Base-by-base conservation (phyloP, 225 moss, liverwort and hornwort genomes). In the Climacium dendroides region DNA sequence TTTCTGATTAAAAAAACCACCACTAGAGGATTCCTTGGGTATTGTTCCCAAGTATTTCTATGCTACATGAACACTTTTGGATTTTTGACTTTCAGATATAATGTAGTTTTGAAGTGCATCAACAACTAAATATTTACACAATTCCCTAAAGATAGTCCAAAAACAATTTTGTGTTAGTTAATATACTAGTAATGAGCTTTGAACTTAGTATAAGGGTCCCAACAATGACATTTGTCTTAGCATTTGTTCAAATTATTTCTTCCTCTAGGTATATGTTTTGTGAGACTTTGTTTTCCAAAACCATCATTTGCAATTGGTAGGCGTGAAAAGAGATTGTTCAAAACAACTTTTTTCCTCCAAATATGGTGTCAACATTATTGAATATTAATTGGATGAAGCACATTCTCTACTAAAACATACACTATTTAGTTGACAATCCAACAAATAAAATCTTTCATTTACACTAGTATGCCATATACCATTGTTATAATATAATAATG, bases 81-180 rank as follows among this genome's bases (percentile, higher is more conserved):
- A 66, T 66, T 37, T 67, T 37, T 67, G 23, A 12, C 22, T 20
- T 66, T 66, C 0, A 0, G 0, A 20, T n/a, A 66, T 20, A n/a
- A 11, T 20, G 11, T 6, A n/a, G 6, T n/a, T 35, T 20, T 20
- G 11, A 11, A 20, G 4, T 16, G 3, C 28, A 43, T 45, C 11
- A 70, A 15, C 1, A n/a, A n/a, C n/a, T n/a, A 16, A 1, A 45
- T 3, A 29, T 72, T 28, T 6, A 29, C 0, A 3, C 0, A 1
- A 17, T 72, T 71, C 3, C 0, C 3, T 5, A 10, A 26, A 45
- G 17, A 15, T 3, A 4, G 0, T 72, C 10, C 4, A 28, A 28
- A 26, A 10, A 45, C 9, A 29, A 29, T 17, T 29, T 72, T 71
- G 16, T 3, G 43, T 43, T 28, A 43, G 43, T 43, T 28, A 28